phyloP scores from a whole-genome alignment of 1,284 basidiomycete genomes.

The Ustilago nuda region DNA sequence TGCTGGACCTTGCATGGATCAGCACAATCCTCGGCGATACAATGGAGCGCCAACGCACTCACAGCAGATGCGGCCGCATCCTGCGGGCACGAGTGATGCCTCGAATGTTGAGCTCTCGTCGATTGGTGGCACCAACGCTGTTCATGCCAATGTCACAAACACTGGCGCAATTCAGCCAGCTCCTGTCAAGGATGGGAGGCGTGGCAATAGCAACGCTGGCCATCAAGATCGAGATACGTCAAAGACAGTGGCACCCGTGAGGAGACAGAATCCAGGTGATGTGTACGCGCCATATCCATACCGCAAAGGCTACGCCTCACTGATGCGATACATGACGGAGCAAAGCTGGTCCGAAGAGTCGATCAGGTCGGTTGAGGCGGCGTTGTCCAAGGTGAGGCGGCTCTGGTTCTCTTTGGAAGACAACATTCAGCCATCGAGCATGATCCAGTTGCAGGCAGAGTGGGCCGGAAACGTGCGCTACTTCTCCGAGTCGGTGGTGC shows the following conservation, averaged over 20 bases:
- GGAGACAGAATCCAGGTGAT: constrained; percentile 30
- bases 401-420: constrained; percentile 54
- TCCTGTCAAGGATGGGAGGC: not conserved
- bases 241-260: not conserved
- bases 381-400: constrained; percentile 42
- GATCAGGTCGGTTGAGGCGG: constrained; percentile 47
- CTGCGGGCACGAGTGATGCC: not conserved
- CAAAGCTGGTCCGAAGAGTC: constrained; percentile 48
- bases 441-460: constrained; percentile 54
- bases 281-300: constrained; percentile 51
- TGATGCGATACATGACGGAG: constrained; percentile 53
- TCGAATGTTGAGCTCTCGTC: not conserved
- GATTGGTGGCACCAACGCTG: not conserved
- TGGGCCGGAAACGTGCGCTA: constrained; percentile 53
- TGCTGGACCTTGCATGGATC: not conserved
- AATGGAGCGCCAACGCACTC: not conserved
- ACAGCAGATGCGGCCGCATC: not conserved
- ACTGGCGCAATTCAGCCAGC: not conserved
- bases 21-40: not conserved
- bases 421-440: constrained; percentile 51
- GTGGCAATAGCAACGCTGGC: not conserved
- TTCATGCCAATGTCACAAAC: not conserved
- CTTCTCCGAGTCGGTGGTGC: constrained; percentile 46
- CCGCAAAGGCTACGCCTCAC: constrained; percentile 46
- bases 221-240: not conserved